Evolutionary conservation across 2,329 filamentous ascomycete species (phyloP), one percentile per base, ranked within the genome.

Genomic region (Helminthosporium solani): DNA sequence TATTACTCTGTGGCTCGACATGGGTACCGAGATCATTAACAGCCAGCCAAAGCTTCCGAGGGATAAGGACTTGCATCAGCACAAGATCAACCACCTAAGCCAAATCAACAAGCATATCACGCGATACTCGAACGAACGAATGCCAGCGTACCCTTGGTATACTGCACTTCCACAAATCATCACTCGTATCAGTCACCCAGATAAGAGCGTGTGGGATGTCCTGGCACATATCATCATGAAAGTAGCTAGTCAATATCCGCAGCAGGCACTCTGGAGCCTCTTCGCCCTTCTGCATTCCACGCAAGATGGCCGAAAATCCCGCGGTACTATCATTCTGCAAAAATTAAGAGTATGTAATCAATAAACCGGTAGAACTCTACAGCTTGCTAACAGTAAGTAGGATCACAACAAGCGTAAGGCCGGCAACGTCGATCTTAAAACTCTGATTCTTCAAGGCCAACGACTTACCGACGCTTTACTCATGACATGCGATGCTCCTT

Each of bases 1-100:
- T 36, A 73, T 99, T 33, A 99, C 94, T 0, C 77, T 99, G 2
- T 99, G 95, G 92, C 77, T 99, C 30, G 92, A 96, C 60, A 80
- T 99, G 51, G 92, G 90, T 5, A 85, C 87, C 30, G 83, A 88
- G 49, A 77, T 90, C 28, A 81, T 61, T 38, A 61, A 60, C 21
- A 46, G 50, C 1, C 20, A 45, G 2, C 62, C 63, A 7, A 55
- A 55, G 14, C 49, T 50, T 7, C 46, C 53, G 1, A 59, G 52
- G 33, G 62, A 70, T 20, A 65, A 63, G 28, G 64, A 69, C 43
- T 53, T 67, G 4, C 50, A 60, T 31, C 61, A 66, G 14, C 62
- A 64, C 44, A 57, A 59, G 44, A 20, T 59, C 12, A 56, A 47
- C 4, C 64, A 61, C 40, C 51, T 70, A 14, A 58, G 67, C 1